Evolutionary conservation across 192 early-diverging fungal species (phyloP).

Genomic region (Podila verticillata): DNA sequence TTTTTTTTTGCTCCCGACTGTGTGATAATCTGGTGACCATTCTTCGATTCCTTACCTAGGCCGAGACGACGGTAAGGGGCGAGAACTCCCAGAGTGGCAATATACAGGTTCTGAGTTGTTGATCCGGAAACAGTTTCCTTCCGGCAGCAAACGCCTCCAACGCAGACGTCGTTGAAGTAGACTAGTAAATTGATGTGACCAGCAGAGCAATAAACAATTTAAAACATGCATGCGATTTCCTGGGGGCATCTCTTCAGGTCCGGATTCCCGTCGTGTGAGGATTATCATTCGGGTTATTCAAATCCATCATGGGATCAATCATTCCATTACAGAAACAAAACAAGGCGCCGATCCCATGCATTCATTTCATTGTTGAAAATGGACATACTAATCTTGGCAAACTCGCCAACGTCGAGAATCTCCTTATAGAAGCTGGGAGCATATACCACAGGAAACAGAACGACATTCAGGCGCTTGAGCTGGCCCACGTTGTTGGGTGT

Average conservation of each 20-base stretch:
- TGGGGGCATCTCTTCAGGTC: not conserved
- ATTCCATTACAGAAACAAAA: too few species aligned
- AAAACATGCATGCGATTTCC: not conserved
- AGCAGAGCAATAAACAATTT: constrained; percentile 3
- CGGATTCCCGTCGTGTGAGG: not conserved
- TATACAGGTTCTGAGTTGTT: constrained; percentile 70
- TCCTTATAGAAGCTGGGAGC: constrained; percentile 80
- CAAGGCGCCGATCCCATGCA: too few species aligned
- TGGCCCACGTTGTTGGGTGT: constrained; percentile 72
- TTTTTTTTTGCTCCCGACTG: constrained; percentile 1
- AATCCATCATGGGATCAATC: too few species aligned
- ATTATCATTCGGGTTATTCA: too few species aligned
- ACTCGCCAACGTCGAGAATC: constrained; percentile 72
- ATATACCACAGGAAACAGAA: constrained; percentile 91
- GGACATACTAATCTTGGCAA: constrained; percentile 71
- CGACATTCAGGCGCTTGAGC: constrained; percentile 76
- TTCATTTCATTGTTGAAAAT: too few species aligned
- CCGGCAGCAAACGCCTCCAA: constrained; percentile 90
- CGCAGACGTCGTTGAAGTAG: constrained; percentile 70
- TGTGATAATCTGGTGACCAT: not conserved
- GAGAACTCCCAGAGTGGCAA: constrained; percentile 89
- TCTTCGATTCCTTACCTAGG: constrained; percentile 63
- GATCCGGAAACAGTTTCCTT: constrained; percentile 65
- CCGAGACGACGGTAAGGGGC: constrained; percentile 83
- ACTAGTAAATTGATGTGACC: constrained; percentile 51